A percentile compares a stretch with the other conserved stretches of the same genome.
phyloP scores from a whole-genome alignment of 495 filamentous ascomycete species.

The Oidiodendron maius region DNA sequence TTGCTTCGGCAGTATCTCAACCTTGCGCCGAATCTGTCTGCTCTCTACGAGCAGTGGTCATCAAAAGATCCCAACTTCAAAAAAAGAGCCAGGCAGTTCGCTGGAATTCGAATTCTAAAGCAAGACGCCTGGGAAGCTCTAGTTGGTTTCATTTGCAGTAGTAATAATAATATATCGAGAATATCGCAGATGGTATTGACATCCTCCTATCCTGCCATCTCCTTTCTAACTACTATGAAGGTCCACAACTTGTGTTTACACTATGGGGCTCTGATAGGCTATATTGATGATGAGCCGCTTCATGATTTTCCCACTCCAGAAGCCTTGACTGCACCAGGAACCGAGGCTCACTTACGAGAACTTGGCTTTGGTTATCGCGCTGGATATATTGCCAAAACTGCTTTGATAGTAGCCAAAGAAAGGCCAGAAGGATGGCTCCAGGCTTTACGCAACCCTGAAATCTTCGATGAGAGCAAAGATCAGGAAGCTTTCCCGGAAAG shows the following conservation, averaged over 20 bases:
- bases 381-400: conserved; percentile 84
- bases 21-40: conserved; percentile 62
- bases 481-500: conserved; percentile 52
- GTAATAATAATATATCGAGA: conserved; percentile 94
- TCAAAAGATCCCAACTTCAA: conserved; percentile 82
- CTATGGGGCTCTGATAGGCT: conserved; percentile 73
- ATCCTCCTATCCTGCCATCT: background rate
- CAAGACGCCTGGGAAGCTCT: conserved; percentile 97
- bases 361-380: conserved; percentile 95
- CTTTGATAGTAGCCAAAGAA: conserved; percentile 61
- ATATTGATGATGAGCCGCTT: conserved; percentile 63
- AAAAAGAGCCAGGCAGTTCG: conserved; percentile 78
- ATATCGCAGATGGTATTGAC: conserved; percentile 81
- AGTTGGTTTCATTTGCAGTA: conserved; percentile 93
- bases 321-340: conserved; percentile 57
- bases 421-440: conserved; percentile 71
- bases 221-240: conserved; percentile 21
- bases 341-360: conserved; percentile 71
- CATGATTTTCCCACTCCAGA: conserved; percentile 82
- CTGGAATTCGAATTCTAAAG: conserved; percentile 86
- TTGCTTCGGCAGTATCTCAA: conserved; percentile 79
- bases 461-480: conserved; percentile 23
- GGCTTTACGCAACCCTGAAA: conserved; percentile 66
- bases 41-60: conserved; percentile 86
- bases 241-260: conserved; percentile 82